Conservation (phyloP, 2,329 filamentous ascomycete species). For the Colletotrichum lupini region DNA sequence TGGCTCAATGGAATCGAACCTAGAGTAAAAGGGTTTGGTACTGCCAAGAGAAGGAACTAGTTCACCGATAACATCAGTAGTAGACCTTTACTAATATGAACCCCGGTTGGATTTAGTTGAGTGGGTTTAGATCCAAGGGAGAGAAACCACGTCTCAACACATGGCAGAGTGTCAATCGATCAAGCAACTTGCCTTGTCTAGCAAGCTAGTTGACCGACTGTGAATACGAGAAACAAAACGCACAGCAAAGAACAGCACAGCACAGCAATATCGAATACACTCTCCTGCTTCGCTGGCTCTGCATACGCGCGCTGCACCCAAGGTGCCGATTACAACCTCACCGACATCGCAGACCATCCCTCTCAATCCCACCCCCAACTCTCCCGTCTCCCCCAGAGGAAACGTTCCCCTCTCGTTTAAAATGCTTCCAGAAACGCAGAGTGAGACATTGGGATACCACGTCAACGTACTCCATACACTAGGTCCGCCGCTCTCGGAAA, state of each 20-base stretch:
- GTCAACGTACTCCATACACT: background rate
- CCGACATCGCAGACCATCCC: constrained; percentile 14
- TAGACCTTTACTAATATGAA: background rate
- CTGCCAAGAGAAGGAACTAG: background rate
- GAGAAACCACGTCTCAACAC: background rate
- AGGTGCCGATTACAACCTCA: background rate
- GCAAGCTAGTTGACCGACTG: background rate
- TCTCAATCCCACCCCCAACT: background rate
- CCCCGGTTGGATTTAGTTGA: background rate
- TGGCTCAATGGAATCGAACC: background rate
- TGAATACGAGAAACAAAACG: constrained; percentile 11
- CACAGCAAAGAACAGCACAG: background rate
- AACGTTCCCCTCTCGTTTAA: background rate
- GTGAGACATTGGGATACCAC: constrained; percentile 10
- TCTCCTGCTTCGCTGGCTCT: constrained; percentile 4
- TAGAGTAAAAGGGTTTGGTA: background rate
- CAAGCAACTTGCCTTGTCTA: too few relatives aligned
- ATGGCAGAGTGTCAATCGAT: background rate
- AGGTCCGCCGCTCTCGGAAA: background rate
- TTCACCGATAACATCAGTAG: background rate
- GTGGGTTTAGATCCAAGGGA: background rate
- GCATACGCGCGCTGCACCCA: constrained; percentile 3
- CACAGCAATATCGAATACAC: background rate
- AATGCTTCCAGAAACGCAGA: constrained; percentile 1
- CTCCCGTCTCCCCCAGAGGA: background rate